Conservation (phyloP, 2,329 filamentous ascomycete genomes). For the Fusarium falciforme region DNA sequence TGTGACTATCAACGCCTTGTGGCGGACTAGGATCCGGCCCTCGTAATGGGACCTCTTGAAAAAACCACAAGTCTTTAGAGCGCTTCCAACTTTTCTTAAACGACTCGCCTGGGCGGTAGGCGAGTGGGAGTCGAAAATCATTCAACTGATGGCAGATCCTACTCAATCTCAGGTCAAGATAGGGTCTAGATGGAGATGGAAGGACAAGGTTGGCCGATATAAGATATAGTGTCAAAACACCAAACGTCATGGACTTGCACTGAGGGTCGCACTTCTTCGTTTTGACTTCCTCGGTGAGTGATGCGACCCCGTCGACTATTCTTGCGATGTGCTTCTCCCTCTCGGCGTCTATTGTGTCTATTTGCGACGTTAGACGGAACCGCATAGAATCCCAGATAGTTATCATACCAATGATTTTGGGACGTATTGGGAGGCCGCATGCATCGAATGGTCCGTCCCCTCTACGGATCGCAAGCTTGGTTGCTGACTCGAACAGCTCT, state of each 20-base stretch:
- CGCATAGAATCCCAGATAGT: not conserved
- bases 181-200: not conserved
- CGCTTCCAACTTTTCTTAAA: not conserved
- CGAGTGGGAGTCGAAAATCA: not conserved
- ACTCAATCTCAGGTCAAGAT: not conserved
- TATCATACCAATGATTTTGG: not conserved
- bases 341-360: not conserved
- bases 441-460: not conserved
- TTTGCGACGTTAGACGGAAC: not conserved
- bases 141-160: too few species aligned
- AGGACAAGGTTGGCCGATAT: not conserved
- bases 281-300: not conserved
- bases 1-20: not conserved
- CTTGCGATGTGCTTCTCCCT: not conserved
- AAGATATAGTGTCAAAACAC: not conserved
- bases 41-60: not conserved
- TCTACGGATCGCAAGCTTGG: not conserved
- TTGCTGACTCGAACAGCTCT: not conserved
- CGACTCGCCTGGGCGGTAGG: not conserved
- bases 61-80: not conserved
- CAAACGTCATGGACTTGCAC: not conserved
- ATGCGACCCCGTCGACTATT: not conserved
- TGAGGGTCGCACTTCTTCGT: not conserved
- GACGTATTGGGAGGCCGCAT: not conserved
- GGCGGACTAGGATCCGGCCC: too few species aligned